Evolutionary conservation across 1,284 basidiomycete species (phyloP), one percentile per base, ranked within the genome.

Genomic region (Coniferiporia sulphurascens): DNA sequence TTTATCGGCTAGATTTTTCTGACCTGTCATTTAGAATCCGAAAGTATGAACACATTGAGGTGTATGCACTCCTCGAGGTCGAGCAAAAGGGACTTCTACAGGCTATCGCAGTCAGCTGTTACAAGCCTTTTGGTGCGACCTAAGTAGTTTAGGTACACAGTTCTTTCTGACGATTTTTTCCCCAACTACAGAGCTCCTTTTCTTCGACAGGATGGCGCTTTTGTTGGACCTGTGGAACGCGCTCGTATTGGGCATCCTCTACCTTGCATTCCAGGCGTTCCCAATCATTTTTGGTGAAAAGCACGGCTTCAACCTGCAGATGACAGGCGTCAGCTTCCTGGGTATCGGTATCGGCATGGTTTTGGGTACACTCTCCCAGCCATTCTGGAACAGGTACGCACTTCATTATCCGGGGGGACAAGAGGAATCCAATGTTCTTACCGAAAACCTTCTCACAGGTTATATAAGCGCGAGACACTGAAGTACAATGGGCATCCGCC

Each of bases 171-270:
- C 8, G 2, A 10, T 6, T 52, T 34, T 48, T 21, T 50, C 5
- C 22, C 32, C 22, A 45, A 17, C 15, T 59, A 34, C 67, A 91
- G 87, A 89, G 67, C 76, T 93, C 3, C 70, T 92, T 3, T 45
- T 81, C 0, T 81, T 78, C 45, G 90, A 94, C 64, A 78, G 81
- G 21, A 93, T 94, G 90, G 86, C 86, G 0, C 75, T 92, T 2
- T 72, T 87, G 5, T 74, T 93, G 68, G 83, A 80, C 67, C 72
- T 75, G 53, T 87, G 79, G 81, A 78, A 74, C 53, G 77, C 87
- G 0, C 71, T 89, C 13, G 74, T 91, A 21, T 82, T 93, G 7
- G 89, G 88, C 0, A 83, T 93, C 51, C 74, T 92, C 0, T 93
- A 93, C 69, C 78, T 89, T 2, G 80, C 85, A 12, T 91, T 91